These are phyloP conservation scores for Cadophora luteo-olivacea DNA, from an alignment of 2,329 filamentous ascomycete genomes.

Conservation along the genomic window DNA sequence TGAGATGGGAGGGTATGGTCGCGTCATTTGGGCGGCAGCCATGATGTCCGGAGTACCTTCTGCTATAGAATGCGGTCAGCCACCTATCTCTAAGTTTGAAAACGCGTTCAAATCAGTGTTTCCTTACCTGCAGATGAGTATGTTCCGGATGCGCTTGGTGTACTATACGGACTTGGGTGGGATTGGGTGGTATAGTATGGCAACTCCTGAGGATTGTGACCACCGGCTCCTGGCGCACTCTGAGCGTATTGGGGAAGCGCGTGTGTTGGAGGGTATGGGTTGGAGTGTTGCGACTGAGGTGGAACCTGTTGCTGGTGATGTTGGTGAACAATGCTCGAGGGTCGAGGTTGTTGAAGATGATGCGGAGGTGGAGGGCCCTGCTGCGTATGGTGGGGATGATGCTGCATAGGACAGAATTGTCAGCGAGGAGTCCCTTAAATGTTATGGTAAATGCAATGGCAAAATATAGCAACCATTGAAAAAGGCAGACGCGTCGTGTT, in stretches of 20 bases:
- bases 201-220: constrained; percentile 69
- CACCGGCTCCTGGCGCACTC: constrained; percentile 64
- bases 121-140: constrained; percentile 83
- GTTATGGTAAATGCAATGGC: constrained; percentile 35
- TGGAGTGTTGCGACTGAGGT: constrained; percentile 64
- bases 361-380: constrained; percentile 72
- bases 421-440: constrained; percentile 34
- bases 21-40: constrained; percentile 72
- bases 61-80: constrained; percentile 34
- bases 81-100: neutral
- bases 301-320: constrained; percentile 69
- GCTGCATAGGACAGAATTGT: constrained; percentile 57
- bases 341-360: constrained; percentile 73
- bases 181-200: constrained; percentile 74
- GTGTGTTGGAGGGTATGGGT: constrained; percentile 72
- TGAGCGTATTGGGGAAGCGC: constrained; percentile 73
- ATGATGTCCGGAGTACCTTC: constrained; percentile 69
- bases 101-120: constrained; percentile 29
- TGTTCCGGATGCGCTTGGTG: constrained; percentile 79
- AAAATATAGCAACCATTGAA: constrained; percentile 45
- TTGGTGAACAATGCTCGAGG: constrained; percentile 75
- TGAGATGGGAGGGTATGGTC: constrained; percentile 80
- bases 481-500: constrained; percentile 43
- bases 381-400: constrained; percentile 76
- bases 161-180: constrained; percentile 83